A percentile compares a stretch with the other conserved stretches of the same genome.
Conservation (phyloP, 768 basidiomycete species). For the Rhodosporidiobolus odoratus region DNA sequence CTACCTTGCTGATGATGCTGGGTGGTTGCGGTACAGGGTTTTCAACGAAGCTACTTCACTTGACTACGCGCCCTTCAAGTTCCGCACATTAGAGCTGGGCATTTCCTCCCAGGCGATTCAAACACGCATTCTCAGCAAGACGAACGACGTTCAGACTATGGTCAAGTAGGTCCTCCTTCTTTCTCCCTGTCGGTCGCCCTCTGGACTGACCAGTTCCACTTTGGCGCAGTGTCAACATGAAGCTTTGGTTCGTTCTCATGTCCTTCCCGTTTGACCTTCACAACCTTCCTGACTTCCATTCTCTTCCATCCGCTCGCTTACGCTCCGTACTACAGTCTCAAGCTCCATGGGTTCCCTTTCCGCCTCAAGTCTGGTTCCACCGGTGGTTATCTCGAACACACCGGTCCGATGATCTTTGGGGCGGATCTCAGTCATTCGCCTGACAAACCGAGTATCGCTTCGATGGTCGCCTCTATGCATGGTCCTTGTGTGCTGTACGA, state of each 20-base stretch:
- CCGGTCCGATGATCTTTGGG: constrained; percentile 12
- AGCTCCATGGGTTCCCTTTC: constrained; percentile 2
- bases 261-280: too few species aligned
- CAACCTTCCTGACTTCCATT: too few species aligned
- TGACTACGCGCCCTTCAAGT: constrained; percentile 17
- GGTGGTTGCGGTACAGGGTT: not conserved
- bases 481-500: not conserved
- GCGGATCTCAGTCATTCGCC: constrained; percentile 22
- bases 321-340: constrained; percentile 12
- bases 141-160: not conserved
- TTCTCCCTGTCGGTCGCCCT: too few species aligned
- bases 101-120: constrained; percentile 18
- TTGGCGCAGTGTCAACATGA: not conserved
- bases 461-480: constrained; percentile 12
- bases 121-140: not conserved
- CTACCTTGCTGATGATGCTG: too few species aligned
- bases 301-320: too few species aligned
- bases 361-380: not conserved
- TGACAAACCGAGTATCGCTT: constrained; percentile 25
- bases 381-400: not conserved
- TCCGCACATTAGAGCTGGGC: not conserved
- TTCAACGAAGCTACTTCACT: not conserved
- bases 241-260: not conserved
- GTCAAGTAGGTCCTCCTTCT: not conserved
- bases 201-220: not conserved